Base-by-base conservation (phyloP, 1,139 yeast species). In the Blastobotrys serpentis region DNA sequence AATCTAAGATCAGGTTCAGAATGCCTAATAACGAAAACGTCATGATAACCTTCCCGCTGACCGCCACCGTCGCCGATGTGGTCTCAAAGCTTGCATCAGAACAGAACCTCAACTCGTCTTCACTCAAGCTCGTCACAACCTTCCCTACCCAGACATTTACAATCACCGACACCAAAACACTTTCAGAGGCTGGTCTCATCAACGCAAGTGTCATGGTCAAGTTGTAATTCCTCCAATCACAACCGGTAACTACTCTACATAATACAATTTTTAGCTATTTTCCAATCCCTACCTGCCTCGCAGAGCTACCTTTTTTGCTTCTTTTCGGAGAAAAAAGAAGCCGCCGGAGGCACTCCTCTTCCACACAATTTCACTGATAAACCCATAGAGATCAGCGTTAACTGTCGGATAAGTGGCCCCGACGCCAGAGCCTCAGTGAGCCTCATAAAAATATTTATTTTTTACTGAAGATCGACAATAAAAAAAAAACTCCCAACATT, bases 1-100 rank as follows among this genome's bases (percentile, higher is more conserved):
- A 63, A 19, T 60, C 69, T 10, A 59, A 63, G 16, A 51, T 69
- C 38, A 61, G 69, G 46, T 60, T 68, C 47, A 53, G 67, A 18
- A 53, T 64, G 41, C 63, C 59, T 5, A 61, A 63, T 10, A 44
- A 52, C 26, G 52, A 53, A 3, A 54, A 62, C 2, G 49, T 61
- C 18, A 53, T 64, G 48, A 58, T 63, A 46, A 56, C 65, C 2
- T 67, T 55, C 52, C 58, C 67, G 3, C 52, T 65, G 11, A 58
- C 52, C 2, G 52, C 68, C 13, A 64, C 67, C 2, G 56, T 69
- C 22, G 57, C 54, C 29, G 57, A 57, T 13, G 67, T 69, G n/a
- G 71, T 70, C 11, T 53, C 55, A 7, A 54, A 52, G 13, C 46
- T 65, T 2, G 52, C 58, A 8, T 36, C 50, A 1, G 64, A 63